Evolutionary conservation across 2,329 filamentous ascomycete species (phyloP), one percentile per base, ranked within the genome.

Genomic region (Calonectria pseudoreteaudii): DNA sequence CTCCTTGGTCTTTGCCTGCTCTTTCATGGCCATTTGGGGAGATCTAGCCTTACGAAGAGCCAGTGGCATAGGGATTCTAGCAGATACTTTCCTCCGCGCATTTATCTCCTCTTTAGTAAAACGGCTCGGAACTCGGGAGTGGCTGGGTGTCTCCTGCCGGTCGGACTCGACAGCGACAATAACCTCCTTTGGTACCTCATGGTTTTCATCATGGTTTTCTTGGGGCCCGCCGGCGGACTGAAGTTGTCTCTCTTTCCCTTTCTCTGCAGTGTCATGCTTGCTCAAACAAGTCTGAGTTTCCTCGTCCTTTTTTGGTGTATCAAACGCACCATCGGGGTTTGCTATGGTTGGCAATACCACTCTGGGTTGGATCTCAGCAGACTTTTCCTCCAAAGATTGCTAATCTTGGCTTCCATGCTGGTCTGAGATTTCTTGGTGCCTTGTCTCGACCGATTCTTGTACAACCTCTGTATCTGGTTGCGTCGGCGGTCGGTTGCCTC

Each of bases 11-110:
- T 62, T 47, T 53, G 30, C 58, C 49, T 28, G 68, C 34, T 44
- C 58, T 7, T 30, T 16, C 62, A 73, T 72, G 6, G 52, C 68
- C 41, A 71, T 64, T 16, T 73, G 73, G 28, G 69, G 23, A 20
- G 64, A 56, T 28, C 73, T 75, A 23, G 68, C n/a, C 64, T 77
- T 77, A 49, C 67, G 77, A 65, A 75, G 80, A 70, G 78, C 74
- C 68, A 83, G 72, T 56, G 84, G 83, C 81, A 84, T 81, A 49
- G 80, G 74, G 75, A 85, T 84, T 70, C 79, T 83, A 79, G 82
- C 77, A 82, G 82, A 84, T 66, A 78, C 79, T 78, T 80, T 76
- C 73, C 76, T 80, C 70, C 83, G 80, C 49, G 76, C 77, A 74
- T 80, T 80, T 41, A 83, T 82, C 70, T 85, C 75, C 62, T 81